Evolutionary conservation across 1,284 basidiomycete species (phyloP).

Genomic region (Ustilago shanxiensis): DNA sequence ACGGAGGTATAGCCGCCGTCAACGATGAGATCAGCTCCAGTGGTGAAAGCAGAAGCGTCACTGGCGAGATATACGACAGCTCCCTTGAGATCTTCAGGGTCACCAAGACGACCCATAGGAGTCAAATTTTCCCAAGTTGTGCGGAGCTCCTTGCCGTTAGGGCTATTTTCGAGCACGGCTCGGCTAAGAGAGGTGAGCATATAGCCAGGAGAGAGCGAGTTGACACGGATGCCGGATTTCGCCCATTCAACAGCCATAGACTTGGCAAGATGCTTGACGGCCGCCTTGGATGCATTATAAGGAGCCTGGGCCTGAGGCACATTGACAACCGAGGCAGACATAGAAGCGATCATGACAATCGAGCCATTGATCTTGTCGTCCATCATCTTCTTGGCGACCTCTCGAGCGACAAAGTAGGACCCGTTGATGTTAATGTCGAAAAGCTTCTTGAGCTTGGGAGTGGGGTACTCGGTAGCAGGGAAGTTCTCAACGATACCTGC

Average conservation of each 20-base stretch:
- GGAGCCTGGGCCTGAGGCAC: conserved; percentile 85
- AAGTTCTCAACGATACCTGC: conserved; percentile 91
- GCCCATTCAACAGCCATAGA: conserved; percentile 91
- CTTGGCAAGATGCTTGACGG: conserved; percentile 88
- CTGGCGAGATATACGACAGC: conserved; percentile 86
- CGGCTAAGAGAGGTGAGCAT: conserved; percentile 82
- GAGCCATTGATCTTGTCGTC: conserved; percentile 76
- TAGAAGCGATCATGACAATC: conserved; percentile 88
- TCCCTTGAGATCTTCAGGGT: conserved; percentile 73
- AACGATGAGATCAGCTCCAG: conserved; percentile 83
- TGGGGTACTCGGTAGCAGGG: conserved; percentile 81
- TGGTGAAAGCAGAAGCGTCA: conserved; percentile 87
- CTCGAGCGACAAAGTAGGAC: conserved; percentile 84
- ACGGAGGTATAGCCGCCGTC: conserved; percentile 80
- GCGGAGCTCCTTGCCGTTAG: conserved; percentile 72
- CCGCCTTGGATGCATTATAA: conserved; percentile 87
- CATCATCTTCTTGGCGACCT: conserved; percentile 80
- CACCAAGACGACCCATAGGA: conserved; percentile 78
- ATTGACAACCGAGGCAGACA: conserved; percentile 84
- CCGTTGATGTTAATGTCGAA: conserved; percentile 95
- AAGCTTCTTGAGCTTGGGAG: conserved; percentile 74
- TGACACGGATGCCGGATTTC: conserved; percentile 84
- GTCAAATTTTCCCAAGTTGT: conserved; percentile 89
- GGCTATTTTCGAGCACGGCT: conserved; percentile 46
- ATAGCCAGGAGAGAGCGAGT: conserved; percentile 71